Evolutionary conservation across 345 rosid genomes (phyloP).

Genomic region (Syzygium oleosum): DNA sequence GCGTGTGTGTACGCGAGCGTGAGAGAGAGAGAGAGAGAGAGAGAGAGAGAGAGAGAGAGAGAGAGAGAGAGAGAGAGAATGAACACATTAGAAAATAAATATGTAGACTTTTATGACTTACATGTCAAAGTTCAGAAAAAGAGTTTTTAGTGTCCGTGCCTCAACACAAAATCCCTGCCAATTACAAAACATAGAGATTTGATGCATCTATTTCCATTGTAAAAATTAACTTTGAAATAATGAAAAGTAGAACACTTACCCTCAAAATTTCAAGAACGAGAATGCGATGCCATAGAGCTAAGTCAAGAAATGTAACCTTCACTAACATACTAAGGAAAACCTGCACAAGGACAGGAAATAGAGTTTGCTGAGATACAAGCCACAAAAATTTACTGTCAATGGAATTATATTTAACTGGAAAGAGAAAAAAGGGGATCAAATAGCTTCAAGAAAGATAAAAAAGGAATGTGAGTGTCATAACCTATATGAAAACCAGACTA

Average conservation of each 20-base stretch:
- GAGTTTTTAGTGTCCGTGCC: conserved; percentile 70
- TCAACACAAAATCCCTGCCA: conserved; percentile 96
- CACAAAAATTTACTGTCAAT: neutral
- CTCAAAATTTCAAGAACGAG: conserved; percentile 98
- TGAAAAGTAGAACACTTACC: conserved; percentile 32
- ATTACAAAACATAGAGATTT: neutral
- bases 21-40: neutral
- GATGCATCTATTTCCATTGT: neutral
- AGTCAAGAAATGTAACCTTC: conserved; percentile 83
- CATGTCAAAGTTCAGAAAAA: conserved; percentile 97
- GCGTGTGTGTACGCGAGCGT: neutral
- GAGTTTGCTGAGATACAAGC: neutral
- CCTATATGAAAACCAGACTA: neutral
- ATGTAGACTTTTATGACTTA: conserved; percentile 23
- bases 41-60: too few species aligned
- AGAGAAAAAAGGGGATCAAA: neutral
- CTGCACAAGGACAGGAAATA: conserved; percentile 31
- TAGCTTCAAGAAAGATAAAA: neutral
- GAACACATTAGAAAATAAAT: neutral
- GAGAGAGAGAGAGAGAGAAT: neutral
- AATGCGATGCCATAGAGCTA: conserved; percentile 98
- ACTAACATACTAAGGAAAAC: conserved; percentile 96
- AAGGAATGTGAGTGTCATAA: neutral
- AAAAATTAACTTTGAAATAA: neutral
- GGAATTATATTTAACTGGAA: neutral